These are phyloP conservation scores for Aspergillus sp. DNA, from an alignment of 2,329 filamentous ascomycete genomes.

Conservation along the genomic window DNA sequence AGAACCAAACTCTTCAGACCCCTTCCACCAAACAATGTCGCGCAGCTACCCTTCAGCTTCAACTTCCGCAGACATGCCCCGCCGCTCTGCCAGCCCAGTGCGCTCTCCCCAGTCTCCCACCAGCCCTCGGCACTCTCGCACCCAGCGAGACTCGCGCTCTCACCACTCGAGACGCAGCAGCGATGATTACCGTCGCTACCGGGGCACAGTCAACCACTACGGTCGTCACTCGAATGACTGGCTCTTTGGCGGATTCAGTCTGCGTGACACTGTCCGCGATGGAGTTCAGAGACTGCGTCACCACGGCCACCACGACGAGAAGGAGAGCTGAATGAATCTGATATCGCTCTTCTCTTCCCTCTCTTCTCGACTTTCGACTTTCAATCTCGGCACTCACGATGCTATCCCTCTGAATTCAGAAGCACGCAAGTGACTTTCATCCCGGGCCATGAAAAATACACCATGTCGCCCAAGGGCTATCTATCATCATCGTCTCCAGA, in stretches of 20 bases:
- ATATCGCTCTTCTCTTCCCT: not conserved
- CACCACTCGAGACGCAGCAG: slow-evolving; percentile 21
- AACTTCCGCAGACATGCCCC: slow-evolving; percentile 9
- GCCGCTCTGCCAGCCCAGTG: slow-evolving; percentile 13
- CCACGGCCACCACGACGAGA: slow-evolving; percentile 11
- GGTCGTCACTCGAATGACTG: slow-evolving; percentile 49
- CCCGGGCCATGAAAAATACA: too few relatives aligned
- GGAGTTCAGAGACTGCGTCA: slow-evolving; percentile 32
- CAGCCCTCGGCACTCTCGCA: slow-evolving; percentile 4
- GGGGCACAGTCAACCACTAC: slow-evolving; percentile 39
- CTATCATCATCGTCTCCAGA: too few relatives aligned
- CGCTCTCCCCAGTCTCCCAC: slow-evolving; percentile 11
- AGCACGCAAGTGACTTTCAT: too few relatives aligned
- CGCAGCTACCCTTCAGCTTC: slow-evolving; percentile 3
- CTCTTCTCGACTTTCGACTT: too few relatives aligned
- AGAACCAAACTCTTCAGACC: not conserved
- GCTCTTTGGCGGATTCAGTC: slow-evolving; percentile 47
- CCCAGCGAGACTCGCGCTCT: slow-evolving; percentile 9
- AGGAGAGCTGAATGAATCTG: slow-evolving; percentile 18
- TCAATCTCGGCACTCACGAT: too few relatives aligned
- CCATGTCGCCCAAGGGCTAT: too few relatives aligned
- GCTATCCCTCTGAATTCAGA: too few relatives aligned
- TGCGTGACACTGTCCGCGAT: slow-evolving; percentile 42
- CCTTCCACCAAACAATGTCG: not conserved
- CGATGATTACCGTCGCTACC: slow-evolving; percentile 34